Base-by-base conservation (phyloP, 2,329 filamentous ascomycete species). In the Neophaeococcomyces aloes region DNA sequence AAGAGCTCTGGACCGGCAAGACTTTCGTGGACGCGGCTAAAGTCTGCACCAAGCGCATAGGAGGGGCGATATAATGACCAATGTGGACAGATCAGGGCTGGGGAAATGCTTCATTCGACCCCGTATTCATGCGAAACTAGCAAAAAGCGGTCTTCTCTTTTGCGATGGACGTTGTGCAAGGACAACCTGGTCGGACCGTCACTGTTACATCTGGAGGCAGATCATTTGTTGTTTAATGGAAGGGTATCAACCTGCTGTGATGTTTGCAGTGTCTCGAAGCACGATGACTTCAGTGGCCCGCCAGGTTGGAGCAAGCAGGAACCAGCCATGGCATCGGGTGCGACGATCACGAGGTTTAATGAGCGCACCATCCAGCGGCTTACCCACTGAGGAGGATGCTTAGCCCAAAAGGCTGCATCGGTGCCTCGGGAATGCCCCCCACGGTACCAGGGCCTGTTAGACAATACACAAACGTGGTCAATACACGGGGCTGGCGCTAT, bases 221-320 rank as follows among this genome's bases (percentile, higher is more conserved):
- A 27, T 27, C 23, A 35, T 15, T 35, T 18, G n/a, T 15, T 17
- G 7, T 18, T 15, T 21, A 14, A 35, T 7, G 14, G 18, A 10
- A 17, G 10, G 11, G 19, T 4, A 14, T 35, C 15, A 21, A 35
- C 8, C 32, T 18, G 32, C 13, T 18, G 15, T 35, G 32, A 4
- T 17, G 14, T 35, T 17, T 21, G 14, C 15, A 8, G 4, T 11
- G 8, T 14, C 5, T 18, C 15, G 11, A 35, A 35, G 14, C 32
- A 17, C 4, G 32, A 35, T 35, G 32, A 35, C 32, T 35, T 35
- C 32, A 35, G 32, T 35, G 32, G 32, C 32, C 32, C 15, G 19
- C 18, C 32, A 4, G 19, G 32, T 7, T 35, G 19, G 32, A 21
- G 32, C 15, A 21, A 17, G 19, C 17, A 33, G 29, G 17, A 21